A percentile compares a stretch with the other conserved stretches of the same genome.
These are phyloP conservation scores for Corchorus capsularis DNA, from an alignment of 345 rosid species.

Conservation along the genomic window DNA sequence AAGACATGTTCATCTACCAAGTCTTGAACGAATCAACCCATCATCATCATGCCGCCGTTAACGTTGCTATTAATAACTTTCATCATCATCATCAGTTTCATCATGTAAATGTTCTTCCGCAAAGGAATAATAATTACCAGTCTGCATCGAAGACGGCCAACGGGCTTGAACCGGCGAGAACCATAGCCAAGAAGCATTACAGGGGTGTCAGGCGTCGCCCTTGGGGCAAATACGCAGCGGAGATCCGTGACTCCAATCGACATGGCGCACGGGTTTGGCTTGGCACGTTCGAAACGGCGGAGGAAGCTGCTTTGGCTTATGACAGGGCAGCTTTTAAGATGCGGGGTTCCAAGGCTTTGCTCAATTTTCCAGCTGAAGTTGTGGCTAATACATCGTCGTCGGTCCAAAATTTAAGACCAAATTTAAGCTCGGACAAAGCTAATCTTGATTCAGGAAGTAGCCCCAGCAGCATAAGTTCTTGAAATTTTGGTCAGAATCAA, in stretches of 20 bases:
- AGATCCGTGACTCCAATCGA: slow-evolving; percentile 57
- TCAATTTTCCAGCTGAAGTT: slow-evolving; percentile 54
- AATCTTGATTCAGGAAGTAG: slow-evolving; percentile 20
- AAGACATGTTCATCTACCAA: slow-evolving; percentile 66
- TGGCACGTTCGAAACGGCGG: slow-evolving; percentile 62
- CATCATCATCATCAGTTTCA: neutral
- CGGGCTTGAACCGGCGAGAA: slow-evolving; percentile 34
- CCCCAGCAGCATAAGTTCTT: slow-evolving; percentile 15
- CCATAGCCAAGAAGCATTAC: slow-evolving; percentile 51
- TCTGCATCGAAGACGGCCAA: neutral
- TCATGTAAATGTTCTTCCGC: neutral
- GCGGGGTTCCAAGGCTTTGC: slow-evolving; percentile 73
- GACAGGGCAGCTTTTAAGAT: slow-evolving; percentile 60
- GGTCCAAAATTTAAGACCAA: neutral
- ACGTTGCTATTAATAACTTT: slow-evolving; percentile 13
- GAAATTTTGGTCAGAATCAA: slow-evolving; percentile 1
- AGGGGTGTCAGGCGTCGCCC: slow-evolving; percentile 68
- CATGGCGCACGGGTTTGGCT: slow-evolving; percentile 59
- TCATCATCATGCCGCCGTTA: neutral
- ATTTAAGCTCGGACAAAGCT: neutral
- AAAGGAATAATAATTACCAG: slow-evolving; percentile 16
- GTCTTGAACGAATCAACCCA: slow-evolving; percentile 42
- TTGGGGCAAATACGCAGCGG: slow-evolving; percentile 73
- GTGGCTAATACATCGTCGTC: slow-evolving; percentile 25
- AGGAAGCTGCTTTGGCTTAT: slow-evolving; percentile 67